A percentile compares a stretch with the other conserved stretches of the same genome.
Evolutionary conservation across 1,284 basidiomycete species (phyloP).

Genomic region (Trametes pubescens): DNA sequence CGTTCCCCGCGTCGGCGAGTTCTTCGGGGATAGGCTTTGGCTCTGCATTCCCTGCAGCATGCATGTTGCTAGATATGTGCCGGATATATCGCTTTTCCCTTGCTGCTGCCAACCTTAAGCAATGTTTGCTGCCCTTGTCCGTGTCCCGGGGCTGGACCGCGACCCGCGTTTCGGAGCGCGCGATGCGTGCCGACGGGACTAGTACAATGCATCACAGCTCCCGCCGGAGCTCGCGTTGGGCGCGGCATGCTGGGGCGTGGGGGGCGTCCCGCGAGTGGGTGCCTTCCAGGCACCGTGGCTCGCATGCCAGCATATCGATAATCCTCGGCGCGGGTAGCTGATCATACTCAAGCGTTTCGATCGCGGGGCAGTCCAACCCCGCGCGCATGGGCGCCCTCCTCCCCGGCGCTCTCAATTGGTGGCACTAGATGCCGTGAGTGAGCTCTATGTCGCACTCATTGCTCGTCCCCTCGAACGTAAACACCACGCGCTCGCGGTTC

Average conservation of each 20-base stretch:
- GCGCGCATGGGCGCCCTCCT: too few relatives aligned
- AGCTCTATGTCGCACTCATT: not conserved
- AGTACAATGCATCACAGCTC: too few relatives aligned
- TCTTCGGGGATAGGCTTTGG: not conserved
- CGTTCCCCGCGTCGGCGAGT: not conserved
- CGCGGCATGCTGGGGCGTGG: too few relatives aligned
- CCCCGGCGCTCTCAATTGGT: not conserved
- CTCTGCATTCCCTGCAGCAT: not conserved
- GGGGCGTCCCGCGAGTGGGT: too few relatives aligned
- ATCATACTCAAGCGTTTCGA: too few relatives aligned
- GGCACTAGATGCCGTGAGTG: not conserved
- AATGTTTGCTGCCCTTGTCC: not conserved
- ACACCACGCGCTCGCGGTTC: not conserved
- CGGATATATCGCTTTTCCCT: not conserved
- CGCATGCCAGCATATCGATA: too few relatives aligned
- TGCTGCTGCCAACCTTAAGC: not conserved
- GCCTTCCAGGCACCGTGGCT: too few relatives aligned
- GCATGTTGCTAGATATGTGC: not conserved
- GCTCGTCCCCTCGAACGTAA: conserved; percentile 7
- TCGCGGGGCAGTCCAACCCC: too few relatives aligned
- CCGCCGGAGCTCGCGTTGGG: too few relatives aligned
- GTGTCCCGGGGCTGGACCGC: not conserved
- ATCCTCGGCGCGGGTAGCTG: too few relatives aligned
- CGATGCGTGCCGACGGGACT: too few relatives aligned
- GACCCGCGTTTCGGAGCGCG: too few relatives aligned